Evolutionary conservation across 2,329 filamentous ascomycete genomes (phyloP).

Genomic region (Fusarium sp.): DNA sequence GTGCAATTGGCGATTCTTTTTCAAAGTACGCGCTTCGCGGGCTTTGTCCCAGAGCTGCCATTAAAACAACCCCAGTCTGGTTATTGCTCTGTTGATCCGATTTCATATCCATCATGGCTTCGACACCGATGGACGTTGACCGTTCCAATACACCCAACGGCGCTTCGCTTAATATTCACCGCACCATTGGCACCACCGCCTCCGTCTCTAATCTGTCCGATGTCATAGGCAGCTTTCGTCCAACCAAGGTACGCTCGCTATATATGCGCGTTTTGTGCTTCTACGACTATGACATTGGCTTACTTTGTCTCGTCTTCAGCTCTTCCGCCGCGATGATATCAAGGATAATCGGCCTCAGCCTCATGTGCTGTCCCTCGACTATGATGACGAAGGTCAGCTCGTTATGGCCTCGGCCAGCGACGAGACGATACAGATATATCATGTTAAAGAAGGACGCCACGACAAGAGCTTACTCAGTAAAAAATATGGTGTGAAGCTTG

Average conservation of each 20-base stretch:
- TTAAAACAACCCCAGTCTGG: background rate
- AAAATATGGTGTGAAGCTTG: constrained; percentile 95
- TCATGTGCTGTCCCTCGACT: constrained; percentile 89
- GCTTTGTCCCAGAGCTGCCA: constrained; percentile 8
- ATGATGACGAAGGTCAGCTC: constrained; percentile 93
- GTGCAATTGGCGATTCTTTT: constrained; percentile 6
- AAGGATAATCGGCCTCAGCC: constrained; percentile 64
- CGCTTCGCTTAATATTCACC: constrained; percentile 60
- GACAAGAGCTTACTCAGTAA: constrained; percentile 92
- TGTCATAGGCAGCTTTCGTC: constrained; percentile 78
- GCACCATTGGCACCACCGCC: constrained; percentile 54
- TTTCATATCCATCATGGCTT: constrained; percentile 53
- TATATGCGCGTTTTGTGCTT: background rate
- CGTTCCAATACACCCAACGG: constrained; percentile 52
- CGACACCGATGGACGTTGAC: constrained; percentile 67
- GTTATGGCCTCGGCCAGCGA: constrained; percentile 92
- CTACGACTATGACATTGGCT: background rate
- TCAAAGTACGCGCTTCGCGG: background rate
- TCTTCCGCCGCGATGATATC: constrained; percentile 67
- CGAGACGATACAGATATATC: constrained; percentile 95
- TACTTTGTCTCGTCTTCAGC: constrained; percentile 41
- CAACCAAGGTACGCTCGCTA: constrained; percentile 74
- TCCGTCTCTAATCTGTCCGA: constrained; percentile 76
- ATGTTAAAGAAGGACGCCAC: constrained; percentile 87
- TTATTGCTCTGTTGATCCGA: background rate